Percentiles rank a stretch among this genome's conserved stretches.
Conservation (phyloP, 2,329 filamentous ascomycete species). For the Fusarium longipes region DNA sequence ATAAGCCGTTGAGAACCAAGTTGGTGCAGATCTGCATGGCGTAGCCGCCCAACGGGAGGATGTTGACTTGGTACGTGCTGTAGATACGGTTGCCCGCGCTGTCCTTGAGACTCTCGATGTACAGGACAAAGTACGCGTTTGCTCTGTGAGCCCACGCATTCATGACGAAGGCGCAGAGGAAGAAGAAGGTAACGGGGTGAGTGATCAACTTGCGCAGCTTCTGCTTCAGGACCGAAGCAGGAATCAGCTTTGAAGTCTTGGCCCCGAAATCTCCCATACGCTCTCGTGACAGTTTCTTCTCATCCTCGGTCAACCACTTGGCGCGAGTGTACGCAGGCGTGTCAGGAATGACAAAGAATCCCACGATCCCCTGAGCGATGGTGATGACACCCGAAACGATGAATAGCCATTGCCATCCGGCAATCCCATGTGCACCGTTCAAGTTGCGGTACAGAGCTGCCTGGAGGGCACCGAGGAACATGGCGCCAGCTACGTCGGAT, state of each 20-base stretch:
- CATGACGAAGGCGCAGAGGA: slow-evolving; percentile 47
- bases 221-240: slow-evolving; percentile 34
- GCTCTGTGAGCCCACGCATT: slow-evolving; percentile 48
- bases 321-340: slow-evolving; percentile 48
- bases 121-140: slow-evolving; percentile 52
- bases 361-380: slow-evolving; percentile 54
- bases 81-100: slow-evolving; percentile 43
- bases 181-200: slow-evolving; percentile 50
- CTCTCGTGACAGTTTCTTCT: slow-evolving; percentile 44
- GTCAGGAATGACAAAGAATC: slow-evolving; percentile 54
- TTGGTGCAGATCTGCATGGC: slow-evolving; percentile 52
- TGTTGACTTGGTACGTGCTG: slow-evolving; percentile 50
- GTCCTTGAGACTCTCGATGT: slow-evolving; percentile 45
- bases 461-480: slow-evolving; percentile 59
- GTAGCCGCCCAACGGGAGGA: slow-evolving; percentile 48
- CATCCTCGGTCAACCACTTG: slow-evolving; percentile 46
- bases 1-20: slow-evolving; percentile 51
- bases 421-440: slow-evolving; percentile 54
- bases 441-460: slow-evolving; percentile 56
- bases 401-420: slow-evolving; percentile 61
- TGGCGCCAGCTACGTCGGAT: slow-evolving; percentile 56
- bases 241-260: slow-evolving; percentile 47
- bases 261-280: slow-evolving; percentile 48
- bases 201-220: slow-evolving; percentile 46
- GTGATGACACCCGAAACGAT: slow-evolving; percentile 59